These are phyloP conservation scores for Saccharomycopsis schoenii DNA, from an alignment of 805 yeast genomes.

Conservation along the genomic window DNA sequence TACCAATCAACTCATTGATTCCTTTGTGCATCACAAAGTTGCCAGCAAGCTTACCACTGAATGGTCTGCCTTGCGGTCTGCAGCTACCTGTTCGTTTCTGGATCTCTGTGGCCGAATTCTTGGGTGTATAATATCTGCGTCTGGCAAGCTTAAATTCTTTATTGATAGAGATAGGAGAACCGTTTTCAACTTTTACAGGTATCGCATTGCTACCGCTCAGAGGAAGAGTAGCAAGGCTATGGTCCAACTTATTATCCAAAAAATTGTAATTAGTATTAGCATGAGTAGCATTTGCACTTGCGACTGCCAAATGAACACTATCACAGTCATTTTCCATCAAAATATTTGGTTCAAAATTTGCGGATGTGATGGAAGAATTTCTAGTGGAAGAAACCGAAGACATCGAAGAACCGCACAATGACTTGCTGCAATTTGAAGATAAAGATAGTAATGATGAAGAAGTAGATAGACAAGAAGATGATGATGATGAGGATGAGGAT, in stretches of 20 bases:
- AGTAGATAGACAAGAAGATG: neutral
- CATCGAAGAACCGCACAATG: neutral
- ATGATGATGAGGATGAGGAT: neutral
- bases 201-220: neutral
- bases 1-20: slow-evolving; percentile 21
- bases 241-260: neutral
- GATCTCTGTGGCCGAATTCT: slow-evolving; percentile 6
- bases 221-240: too few species aligned
- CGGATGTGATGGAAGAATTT: neutral
- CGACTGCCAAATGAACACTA: neutral
- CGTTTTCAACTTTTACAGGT: neutral
- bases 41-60: slow-evolving; percentile 23
- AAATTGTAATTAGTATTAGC: neutral
- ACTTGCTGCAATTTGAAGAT: neutral
- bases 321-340: neutral
- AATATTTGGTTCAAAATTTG: neutral
- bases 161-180: neutral
- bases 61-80: slow-evolving; percentile 30
- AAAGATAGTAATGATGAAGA: neutral
- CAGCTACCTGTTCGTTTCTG: slow-evolving; percentile 15
- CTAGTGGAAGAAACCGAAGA: neutral
- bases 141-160: slow-evolving; percentile 9
- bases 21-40: slow-evolving; percentile 24
- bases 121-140: slow-evolving; percentile 14
- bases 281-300: neutral